Conservation (phyloP, 2,329 filamentous ascomycete genomes). For the Penicillium brasilianum region DNA sequence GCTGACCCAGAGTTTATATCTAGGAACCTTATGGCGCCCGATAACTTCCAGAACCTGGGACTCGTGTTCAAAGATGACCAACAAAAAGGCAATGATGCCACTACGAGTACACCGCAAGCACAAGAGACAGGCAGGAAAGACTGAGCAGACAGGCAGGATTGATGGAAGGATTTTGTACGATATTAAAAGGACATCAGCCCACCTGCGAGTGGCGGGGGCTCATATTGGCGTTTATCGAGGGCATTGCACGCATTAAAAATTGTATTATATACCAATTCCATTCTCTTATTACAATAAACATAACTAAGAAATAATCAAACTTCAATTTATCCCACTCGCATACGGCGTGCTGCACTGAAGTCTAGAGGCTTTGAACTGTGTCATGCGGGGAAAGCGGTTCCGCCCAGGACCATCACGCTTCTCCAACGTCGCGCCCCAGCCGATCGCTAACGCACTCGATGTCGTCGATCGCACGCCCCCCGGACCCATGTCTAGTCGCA, state of each 20-base stretch:
- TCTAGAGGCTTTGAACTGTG: conserved; percentile 10
- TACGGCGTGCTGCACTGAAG: not conserved
- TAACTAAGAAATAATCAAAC: not conserved
- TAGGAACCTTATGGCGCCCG: conserved; percentile 93
- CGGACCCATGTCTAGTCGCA: conserved; percentile 66
- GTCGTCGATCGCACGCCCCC: conserved; percentile 54
- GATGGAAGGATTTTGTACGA: conserved; percentile 22
- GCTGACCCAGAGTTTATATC: conserved; percentile 7
- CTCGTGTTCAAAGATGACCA: conserved; percentile 62
- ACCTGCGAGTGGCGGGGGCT: conserved; percentile 10
- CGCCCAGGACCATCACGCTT: conserved; percentile 27
- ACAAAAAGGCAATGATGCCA: conserved; percentile 17
- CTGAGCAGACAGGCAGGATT: conserved; percentile 8
- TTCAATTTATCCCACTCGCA: not conserved
- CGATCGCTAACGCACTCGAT: conserved; percentile 36
- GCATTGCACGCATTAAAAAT: conserved; percentile 31
- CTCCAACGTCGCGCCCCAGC: conserved; percentile 19
- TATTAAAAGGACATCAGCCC: conserved; percentile 22
- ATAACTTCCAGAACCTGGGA: conserved; percentile 93
- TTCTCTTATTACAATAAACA: not conserved
- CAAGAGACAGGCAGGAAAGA: conserved; percentile 18
- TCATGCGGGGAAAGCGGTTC: conserved; percentile 28
- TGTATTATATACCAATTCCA: conserved; percentile 15
- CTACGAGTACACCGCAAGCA: conserved; percentile 6
- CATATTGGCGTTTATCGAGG: conserved; percentile 20